phyloP scores from a whole-genome alignment of 331 rosid species.

The Phaseolus coccineus region DNA sequence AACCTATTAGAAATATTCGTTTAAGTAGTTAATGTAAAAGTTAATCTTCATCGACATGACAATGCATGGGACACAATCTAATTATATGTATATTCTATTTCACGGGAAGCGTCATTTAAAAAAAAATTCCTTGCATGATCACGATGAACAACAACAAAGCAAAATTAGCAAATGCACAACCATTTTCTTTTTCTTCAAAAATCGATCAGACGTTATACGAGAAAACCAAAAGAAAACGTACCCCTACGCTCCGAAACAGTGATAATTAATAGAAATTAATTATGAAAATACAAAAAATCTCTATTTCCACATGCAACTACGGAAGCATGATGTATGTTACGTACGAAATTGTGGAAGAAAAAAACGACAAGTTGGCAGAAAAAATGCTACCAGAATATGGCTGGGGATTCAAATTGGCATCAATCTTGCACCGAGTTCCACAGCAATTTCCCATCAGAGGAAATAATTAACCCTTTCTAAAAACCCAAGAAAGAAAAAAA shows the following conservation, averaged over 20 bases:
- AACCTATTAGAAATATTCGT: too few relatives aligned
- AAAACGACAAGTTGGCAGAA: background rate
- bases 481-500: background rate
- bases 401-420: constrained; percentile 46
- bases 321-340: background rate
- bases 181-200: background rate
- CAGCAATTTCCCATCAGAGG: constrained; percentile 73
- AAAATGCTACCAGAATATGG: constrained; percentile 55
- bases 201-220: background rate
- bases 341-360: background rate
- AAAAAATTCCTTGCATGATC: background rate
- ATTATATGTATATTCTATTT: background rate
- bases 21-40: too few relatives aligned
- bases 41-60: too few relatives aligned
- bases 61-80: background rate
- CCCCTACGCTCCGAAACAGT: background rate
- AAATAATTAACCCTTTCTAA: constrained; percentile 20
- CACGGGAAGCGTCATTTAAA: background rate
- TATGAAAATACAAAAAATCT: background rate
- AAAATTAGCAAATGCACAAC: background rate
- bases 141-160: background rate
- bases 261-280: background rate
- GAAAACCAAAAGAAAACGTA: constrained; percentile 3
- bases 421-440: constrained; percentile 50
- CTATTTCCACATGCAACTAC: background rate